Evolutionary conservation across 1,284 basidiomycete genomes (phyloP), one percentile per base, ranked within the genome.

Genomic region (Rhodotorula sp.): DNA sequence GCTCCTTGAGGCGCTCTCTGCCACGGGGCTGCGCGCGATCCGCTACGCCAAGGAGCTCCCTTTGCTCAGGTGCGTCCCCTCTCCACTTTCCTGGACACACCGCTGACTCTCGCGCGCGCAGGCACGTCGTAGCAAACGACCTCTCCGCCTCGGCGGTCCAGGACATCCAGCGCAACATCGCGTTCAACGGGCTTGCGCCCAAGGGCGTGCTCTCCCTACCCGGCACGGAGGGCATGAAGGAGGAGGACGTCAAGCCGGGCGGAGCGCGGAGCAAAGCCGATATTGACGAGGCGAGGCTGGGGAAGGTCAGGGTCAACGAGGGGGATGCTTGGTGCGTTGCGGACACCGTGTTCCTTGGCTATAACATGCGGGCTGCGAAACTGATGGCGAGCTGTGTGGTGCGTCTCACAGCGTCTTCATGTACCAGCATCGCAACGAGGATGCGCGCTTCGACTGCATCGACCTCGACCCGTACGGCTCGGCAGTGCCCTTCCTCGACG

Each of bases 31-130:
- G 36, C 89, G 96, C 21, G 91, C 94, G 7, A 98, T 99, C 74
- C 91, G 96, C 44, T 99, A 99, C 81, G 96, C 96, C 0, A 95
- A 97, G 78, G 96, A 99, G 83, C 95, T 99, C 19, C 94, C 96
- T 1, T 86, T 91, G 51, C 87, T 95, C 73, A 91, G 89, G 91
- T 95, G 72, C 67, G 84, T 78, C 46, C 50, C 54, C 27, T 1
- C 13, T n/a, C 37, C 50, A 46, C 34, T 5, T 46, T 44, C 34
- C 50, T 41, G 29, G 36, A 51, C 58, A 9, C 44, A 50, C 21
- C 17, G 65, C 32, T 70, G 39, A 54, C 71, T 65, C 13, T 22
- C 21, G 46, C 36, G 25, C 34, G 39, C 37, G 56, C 79, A 94
- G 93, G 81, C 87, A 90, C 81, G 89, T 99, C 44, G 88, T 97